Evolutionary conservation across 1,139 yeast species (phyloP).

Genomic region (Kurtzmaniella quercitrusa): DNA sequence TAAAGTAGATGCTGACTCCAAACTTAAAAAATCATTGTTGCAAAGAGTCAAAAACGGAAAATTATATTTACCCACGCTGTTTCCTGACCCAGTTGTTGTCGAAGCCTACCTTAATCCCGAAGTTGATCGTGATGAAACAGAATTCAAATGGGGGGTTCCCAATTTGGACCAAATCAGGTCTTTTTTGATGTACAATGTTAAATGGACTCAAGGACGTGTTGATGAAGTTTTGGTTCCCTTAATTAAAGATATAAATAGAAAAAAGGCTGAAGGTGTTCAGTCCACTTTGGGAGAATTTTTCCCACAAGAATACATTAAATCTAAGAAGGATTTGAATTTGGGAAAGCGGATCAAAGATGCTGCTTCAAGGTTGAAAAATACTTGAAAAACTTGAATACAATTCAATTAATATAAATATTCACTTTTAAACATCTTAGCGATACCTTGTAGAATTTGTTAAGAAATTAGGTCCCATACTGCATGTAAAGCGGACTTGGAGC

Average conservation of each 20-base stretch:
- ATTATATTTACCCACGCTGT: constrained; percentile 56
- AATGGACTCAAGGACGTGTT: constrained; percentile 74
- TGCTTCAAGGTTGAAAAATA: constrained; percentile 30
- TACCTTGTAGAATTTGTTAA: too few species aligned
- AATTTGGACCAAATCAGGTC: constrained; percentile 74
- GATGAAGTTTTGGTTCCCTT: constrained; percentile 90
- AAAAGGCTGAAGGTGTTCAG: constrained; percentile 52
- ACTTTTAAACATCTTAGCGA: background rate
- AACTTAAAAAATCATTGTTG: constrained; percentile 46
- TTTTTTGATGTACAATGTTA: constrained; percentile 66
- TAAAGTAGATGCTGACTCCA: constrained; percentile 18
- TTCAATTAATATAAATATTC: background rate
- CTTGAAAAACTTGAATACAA: constrained; percentile 38
- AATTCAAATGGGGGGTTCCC: constrained; percentile 89
- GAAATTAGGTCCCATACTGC: too few species aligned
- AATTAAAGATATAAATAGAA: constrained; percentile 69
- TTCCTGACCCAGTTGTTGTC: constrained; percentile 67
- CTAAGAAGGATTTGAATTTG: constrained; percentile 41
- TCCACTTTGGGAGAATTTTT: constrained; percentile 57
- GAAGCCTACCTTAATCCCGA: constrained; percentile 78
- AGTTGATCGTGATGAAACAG: constrained; percentile 74
- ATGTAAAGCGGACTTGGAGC: too few species aligned
- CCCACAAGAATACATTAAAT: constrained; percentile 45
- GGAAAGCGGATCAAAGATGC: constrained; percentile 64
- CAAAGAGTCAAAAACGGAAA: constrained; percentile 56